Evolutionary conservation across 345 rosid species (phyloP), one percentile per base, ranked within the genome.

Genomic region (Gossypium australe): DNA sequence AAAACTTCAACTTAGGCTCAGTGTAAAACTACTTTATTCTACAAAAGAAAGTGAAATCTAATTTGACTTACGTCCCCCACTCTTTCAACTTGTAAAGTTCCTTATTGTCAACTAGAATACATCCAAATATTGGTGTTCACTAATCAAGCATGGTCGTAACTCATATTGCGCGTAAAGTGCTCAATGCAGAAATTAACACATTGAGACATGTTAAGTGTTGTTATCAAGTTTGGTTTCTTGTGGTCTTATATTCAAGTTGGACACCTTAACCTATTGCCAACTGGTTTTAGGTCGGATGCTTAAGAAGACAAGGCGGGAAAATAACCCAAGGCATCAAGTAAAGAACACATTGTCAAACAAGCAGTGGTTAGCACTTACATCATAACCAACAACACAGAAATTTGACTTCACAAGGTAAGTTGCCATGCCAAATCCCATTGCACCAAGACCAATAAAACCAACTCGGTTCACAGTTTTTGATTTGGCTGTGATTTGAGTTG

Each of bases 361-460:
- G 53, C 34, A 24, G 27, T 43, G 45, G 41, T 67, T 69, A 70
- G 80, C 62, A 81, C 81, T 89, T 90, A 94, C 98, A 75, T 94
- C 98, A 77, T 72, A 94, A 84, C 98, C 98, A 78, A 85, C 18
- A 48, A 94, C 95, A 61, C 73, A 66, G 79, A 83, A 94, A 2
- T 89, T 87, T 20, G 90, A 85, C 74, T 87, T 90, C 78, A 92
- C 75, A 73, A 94, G 84, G 65, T 92, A 89, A 62, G 91, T 80
- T 81, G 98, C 98, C 98, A 94, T 92, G 79, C 97, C 98, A 82
- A 92, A 90, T 65, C 98, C 98, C 98, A 94, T 94, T 85, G 97
- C 98, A 76, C 98, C 98, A 61, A 94, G 98, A 68, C 98, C 98
- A 82, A 94, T 87, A 78, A 92, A 94, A 76, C 97, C 97, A 75